phyloP scores from a whole-genome alignment of 352 stramenopile genomes.

The Phytophthora hibernalis region DNA sequence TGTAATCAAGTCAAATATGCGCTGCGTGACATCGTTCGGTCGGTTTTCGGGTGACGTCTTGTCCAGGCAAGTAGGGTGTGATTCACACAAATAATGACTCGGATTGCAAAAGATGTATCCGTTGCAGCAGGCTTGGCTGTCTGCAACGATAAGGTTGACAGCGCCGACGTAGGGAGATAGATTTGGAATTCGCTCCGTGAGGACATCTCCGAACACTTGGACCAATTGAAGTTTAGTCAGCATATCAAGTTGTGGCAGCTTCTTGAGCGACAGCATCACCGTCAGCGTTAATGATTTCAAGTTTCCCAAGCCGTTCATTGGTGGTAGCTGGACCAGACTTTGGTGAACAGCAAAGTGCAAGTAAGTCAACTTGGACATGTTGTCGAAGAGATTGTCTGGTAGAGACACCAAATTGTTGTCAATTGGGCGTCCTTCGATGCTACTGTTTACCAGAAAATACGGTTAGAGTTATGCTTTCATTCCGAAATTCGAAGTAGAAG shows the following conservation, averaged over 20 bases:
- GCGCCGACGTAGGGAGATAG: not conserved
- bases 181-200: constrained; percentile 8
- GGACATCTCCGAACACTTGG: not conserved
- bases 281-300: constrained; percentile 32
- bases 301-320: constrained; percentile 17
- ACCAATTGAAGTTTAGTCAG: not conserved
- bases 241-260: constrained; percentile 10
- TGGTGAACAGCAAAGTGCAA: constrained; percentile 37
- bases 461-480: not conserved
- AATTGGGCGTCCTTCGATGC: constrained; percentile 26
- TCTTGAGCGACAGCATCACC: constrained; percentile 11
- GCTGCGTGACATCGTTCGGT: constrained; percentile 10
- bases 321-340: constrained; percentile 14
- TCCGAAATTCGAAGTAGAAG: too few species aligned
- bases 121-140: constrained; percentile 25
- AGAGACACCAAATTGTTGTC: constrained; percentile 27
- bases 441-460: constrained; percentile 8
- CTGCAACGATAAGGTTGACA: not conserved
- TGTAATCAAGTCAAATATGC: constrained; percentile 5
- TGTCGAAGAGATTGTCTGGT: constrained; percentile 27
- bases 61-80: constrained; percentile 2
- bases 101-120: constrained; percentile 27
- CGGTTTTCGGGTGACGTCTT: not conserved
- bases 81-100: constrained; percentile 8
- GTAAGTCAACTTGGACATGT: constrained; percentile 31